Evolutionary conservation across 2,329 filamentous ascomycete genomes (phyloP).

Genomic region (Trematosphaeria pertusa): DNA sequence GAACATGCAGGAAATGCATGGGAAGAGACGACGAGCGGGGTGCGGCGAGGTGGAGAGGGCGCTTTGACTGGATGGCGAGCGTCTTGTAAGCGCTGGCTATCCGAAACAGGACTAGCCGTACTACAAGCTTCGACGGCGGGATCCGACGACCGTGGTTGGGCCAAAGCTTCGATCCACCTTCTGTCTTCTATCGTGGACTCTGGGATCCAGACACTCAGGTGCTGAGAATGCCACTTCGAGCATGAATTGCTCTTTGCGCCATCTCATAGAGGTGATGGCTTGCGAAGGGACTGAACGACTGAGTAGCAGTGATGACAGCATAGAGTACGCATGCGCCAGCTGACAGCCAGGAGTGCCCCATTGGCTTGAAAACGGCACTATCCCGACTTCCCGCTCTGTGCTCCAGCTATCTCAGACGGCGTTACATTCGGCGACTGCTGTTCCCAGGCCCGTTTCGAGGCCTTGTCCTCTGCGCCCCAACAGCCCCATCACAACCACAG

Average conservation of each 20-base stretch:
- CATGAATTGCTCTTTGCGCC: not conserved
- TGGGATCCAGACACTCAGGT: not conserved
- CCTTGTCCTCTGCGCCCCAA: slow-evolving; percentile 3
- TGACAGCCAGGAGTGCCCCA: no score
- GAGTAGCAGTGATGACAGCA: no score
- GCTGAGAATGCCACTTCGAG: not conserved
- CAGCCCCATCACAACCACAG: slow-evolving; percentile 8
- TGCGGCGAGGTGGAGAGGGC: slow-evolving; percentile 26
- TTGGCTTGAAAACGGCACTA: no score
- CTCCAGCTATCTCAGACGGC: not conserved
- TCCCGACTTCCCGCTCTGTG: not conserved
- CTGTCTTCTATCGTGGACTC: not conserved
- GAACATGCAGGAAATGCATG: slow-evolving; percentile 40
- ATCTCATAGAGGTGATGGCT: no score
- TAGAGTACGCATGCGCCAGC: no score
- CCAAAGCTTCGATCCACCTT: slow-evolving; percentile 1
- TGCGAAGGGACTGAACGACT: no score
- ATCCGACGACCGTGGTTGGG: not conserved
- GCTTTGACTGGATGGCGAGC: slow-evolving; percentile 18
- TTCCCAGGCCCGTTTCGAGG: not conserved
- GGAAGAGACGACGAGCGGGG: slow-evolving; percentile 31
- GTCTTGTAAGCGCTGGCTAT: slow-evolving; percentile 23
- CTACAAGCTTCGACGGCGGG: slow-evolving; percentile 18
- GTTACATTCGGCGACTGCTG: not conserved
- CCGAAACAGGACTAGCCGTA: slow-evolving; percentile 11